Conservation (phyloP, 106 monocot species). For the Dendrobium nobile region DNA sequence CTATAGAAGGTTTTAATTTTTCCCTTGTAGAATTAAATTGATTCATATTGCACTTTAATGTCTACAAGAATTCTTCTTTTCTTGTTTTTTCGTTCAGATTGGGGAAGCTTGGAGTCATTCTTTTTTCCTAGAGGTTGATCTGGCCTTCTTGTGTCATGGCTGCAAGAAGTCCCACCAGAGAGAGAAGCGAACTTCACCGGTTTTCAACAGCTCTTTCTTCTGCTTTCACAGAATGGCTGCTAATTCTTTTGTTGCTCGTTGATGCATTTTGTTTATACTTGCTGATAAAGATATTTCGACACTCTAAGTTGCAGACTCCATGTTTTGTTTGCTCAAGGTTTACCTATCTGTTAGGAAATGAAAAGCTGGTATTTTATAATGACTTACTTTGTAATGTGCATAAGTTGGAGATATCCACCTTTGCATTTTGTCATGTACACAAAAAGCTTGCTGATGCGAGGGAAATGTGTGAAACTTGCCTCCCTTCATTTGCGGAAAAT, state of each 20-base stretch:
- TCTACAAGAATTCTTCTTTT: background rate
- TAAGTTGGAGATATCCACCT: conserved; percentile 66
- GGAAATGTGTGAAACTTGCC: conserved; percentile 57
- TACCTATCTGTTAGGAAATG: conserved; percentile 54
- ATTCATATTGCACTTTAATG: background rate
- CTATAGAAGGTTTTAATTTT: too few species aligned
- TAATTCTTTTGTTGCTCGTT: conserved; percentile 58
- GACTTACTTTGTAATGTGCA: conserved; percentile 59
- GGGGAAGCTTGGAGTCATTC: background rate
- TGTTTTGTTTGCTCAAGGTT: conserved; percentile 87
- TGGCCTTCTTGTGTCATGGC: background rate
- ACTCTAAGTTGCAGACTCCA: conserved; percentile 59
- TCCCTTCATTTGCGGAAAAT: conserved; percentile 40
- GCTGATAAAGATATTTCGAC: conserved; percentile 56
- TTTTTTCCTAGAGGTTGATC: background rate
- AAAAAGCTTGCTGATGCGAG: conserved; percentile 43
- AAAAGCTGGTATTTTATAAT: conserved; percentile 39
- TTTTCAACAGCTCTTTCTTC: conserved; percentile 45
- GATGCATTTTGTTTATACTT: conserved; percentile 57
- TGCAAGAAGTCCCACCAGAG: background rate
- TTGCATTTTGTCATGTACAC: conserved; percentile 49
- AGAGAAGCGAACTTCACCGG: conserved; percentile 4
- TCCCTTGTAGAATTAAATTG: background rate
- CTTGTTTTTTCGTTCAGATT: conserved; percentile 1
- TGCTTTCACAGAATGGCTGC: conserved; percentile 62